These are phyloP conservation scores for Ceratocystis alfenasii DNA, from an alignment of 2,329 filamentous ascomycete species.

Conservation along the genomic window DNA sequence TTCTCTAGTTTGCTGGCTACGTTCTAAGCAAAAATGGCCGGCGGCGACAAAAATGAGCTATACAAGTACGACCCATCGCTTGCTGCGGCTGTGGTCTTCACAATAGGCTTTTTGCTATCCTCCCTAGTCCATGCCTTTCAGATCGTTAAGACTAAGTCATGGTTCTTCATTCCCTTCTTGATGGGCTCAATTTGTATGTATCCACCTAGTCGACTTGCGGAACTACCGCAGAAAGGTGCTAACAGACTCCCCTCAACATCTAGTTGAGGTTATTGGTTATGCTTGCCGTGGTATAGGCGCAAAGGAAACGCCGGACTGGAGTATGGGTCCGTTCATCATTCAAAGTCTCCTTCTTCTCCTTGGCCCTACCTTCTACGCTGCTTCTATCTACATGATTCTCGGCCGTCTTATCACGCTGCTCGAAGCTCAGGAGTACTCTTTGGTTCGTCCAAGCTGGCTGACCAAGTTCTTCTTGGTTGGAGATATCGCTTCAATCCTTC, in stretches of 20 bases:
- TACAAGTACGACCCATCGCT: slow-evolving; percentile 41
- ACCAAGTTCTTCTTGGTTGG: slow-evolving; percentile 45
- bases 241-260: slow-evolving; percentile 23
- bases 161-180: slow-evolving; percentile 42
- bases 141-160: slow-evolving; percentile 33
- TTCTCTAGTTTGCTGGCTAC: too few species aligned
- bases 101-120: slow-evolving; percentile 27
- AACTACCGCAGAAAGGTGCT: background rate
- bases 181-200: slow-evolving; percentile 41
- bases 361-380: slow-evolving; percentile 39
- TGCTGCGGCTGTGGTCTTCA: slow-evolving; percentile 34
- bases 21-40: too few species aligned
- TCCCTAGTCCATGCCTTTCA: slow-evolving; percentile 34
- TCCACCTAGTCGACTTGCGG: background rate
- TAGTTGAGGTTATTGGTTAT: slow-evolving; percentile 27
- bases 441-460: slow-evolving; percentile 33
- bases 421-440: slow-evolving; percentile 29
- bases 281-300: slow-evolving; percentile 21
- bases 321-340: slow-evolving; percentile 33
- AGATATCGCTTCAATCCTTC: slow-evolving; percentile 33
- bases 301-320: slow-evolving; percentile 29
- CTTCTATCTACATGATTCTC: slow-evolving; percentile 41
- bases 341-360: slow-evolving; percentile 36
- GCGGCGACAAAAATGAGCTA: slow-evolving; percentile 22
- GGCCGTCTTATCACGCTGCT: slow-evolving; percentile 34